A percentile compares a stretch with the other conserved stretches of the same genome.
phyloP scores from a whole-genome alignment of 2,329 filamentous ascomycete genomes.

The Aspergillus novoparasiticus region DNA sequence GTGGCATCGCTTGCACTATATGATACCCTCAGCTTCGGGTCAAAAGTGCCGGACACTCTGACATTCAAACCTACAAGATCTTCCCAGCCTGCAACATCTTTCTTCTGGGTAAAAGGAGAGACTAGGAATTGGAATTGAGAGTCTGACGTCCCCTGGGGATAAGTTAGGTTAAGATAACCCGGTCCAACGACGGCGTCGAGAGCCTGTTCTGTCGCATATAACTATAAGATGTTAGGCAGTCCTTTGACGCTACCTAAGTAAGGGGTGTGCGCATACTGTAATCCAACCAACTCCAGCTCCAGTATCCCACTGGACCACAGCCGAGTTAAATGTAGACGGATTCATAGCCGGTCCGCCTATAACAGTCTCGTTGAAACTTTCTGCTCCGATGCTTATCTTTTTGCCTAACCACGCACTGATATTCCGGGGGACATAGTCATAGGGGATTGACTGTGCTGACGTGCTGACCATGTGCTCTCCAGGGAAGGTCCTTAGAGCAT shows the following conservation, averaged over 20 bases:
- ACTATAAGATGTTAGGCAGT: background rate
- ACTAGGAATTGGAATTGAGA: slow-evolving; percentile 8
- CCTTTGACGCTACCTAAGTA: background rate
- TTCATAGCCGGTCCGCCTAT: slow-evolving; percentile 6
- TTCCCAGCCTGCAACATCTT: slow-evolving; percentile 2
- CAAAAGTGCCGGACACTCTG: background rate
- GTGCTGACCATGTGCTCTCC: slow-evolving; percentile 1
- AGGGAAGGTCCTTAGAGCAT: background rate
- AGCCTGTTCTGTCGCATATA: slow-evolving; percentile 6
- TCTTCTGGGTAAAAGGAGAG: slow-evolving; percentile 2
- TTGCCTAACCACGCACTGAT: slow-evolving; percentile 4
- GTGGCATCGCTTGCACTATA: slow-evolving; percentile 8
- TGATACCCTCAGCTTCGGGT: background rate
- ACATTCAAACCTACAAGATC: slow-evolving; percentile 3
- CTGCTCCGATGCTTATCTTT: slow-evolving; percentile 2
- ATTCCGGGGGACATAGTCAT: background rate
- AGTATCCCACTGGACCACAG: slow-evolving; percentile 8
- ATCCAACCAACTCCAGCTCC: slow-evolving; percentile 5
- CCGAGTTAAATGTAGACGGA: slow-evolving; percentile 6
- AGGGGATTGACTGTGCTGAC: slow-evolving; percentile 3
- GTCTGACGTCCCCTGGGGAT: background rate
- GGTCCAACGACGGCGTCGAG: slow-evolving; percentile 1
- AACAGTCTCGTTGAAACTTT: slow-evolving; percentile 8
- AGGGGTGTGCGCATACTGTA: background rate
- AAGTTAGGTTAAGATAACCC: slow-evolving; percentile 1